Base-by-base conservation (phyloP, 2,329 filamentous ascomycete genomes). In the Neurospora crassa region DNA sequence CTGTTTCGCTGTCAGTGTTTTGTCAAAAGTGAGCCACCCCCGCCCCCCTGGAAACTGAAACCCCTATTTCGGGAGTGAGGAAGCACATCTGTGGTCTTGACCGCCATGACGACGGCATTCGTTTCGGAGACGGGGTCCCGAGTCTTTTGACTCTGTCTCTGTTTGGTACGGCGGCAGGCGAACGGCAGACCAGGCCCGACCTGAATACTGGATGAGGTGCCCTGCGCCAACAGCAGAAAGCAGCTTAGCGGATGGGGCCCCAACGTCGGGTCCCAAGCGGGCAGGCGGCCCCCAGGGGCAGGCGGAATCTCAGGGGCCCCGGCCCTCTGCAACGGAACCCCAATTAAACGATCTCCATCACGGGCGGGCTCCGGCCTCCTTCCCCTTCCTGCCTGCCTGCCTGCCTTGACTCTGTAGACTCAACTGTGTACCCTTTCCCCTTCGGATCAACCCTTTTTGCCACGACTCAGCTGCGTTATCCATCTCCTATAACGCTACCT, bases 291-390 rank as follows among this genome's bases (percentile, higher is more conserved):
- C 53, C 53, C 53, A 63, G 53, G 53, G 53, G 53, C 24, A 37
- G 53, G 16, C 53, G 29, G 7, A 34, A 63, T 59, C 47, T 59
- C 47, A 59, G 47, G 47, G 47, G 47, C 24, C 53, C 53, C 47
- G 47, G 47, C 24, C 24, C 14, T 59, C 24, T 59, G 24, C 53
- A 63, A 63, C 53, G 24, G 53, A 63, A 63, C 42, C 20, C 70
- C 69, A 70, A 68, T 47, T 68, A 68, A 42, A 40, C 67, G 34
- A 67, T 45, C 67, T 40, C 63, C 70, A 63, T 69, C 68, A 70
- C 18, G 20, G 20, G 47, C 18, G 20, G 20, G 40, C 24, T 47
- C 40, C 40, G 69, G 53, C 42, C 53, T 67, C 69, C 24, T 68
- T 41, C 34, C 53, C 37, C 63, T 20, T 37, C 34, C 63, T 20